phyloP scores from a whole-genome alignment of 2,329 filamentous ascomycete species.

The Pleurostoma richardsiae region DNA sequence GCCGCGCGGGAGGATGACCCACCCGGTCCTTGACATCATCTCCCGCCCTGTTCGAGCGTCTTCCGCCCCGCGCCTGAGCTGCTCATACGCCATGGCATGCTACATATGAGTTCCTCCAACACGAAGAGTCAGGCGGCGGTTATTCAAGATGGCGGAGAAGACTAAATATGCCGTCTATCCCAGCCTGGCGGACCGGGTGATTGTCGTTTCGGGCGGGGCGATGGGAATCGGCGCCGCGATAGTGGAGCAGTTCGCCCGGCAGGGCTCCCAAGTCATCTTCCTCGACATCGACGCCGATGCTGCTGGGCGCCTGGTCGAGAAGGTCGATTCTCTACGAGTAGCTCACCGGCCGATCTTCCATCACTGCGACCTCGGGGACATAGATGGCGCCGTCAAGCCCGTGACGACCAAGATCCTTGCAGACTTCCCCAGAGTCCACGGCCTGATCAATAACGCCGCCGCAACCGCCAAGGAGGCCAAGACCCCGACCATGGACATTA shows the following conservation, averaged over 20 bases:
- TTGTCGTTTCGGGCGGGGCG: slow-evolving; percentile 40
- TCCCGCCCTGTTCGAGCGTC: no score
- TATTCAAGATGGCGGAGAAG: no score
- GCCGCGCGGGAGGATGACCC: no score
- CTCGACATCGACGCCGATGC: slow-evolving; percentile 30
- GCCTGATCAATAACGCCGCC: slow-evolving; percentile 30
- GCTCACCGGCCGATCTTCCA: slow-evolving; percentile 27
- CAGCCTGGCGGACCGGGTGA: slow-evolving; percentile 30
- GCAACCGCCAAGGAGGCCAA: slow-evolving; percentile 11
- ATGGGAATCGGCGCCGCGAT: slow-evolving; percentile 39
- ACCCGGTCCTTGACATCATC: no score
- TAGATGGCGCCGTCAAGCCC: slow-evolving; percentile 22
- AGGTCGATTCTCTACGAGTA: slow-evolving; percentile 4
- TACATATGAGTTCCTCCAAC: no score
- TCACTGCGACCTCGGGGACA: slow-evolving; percentile 34
- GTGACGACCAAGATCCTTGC: slow-evolving; percentile 25
- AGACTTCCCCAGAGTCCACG: slow-evolving; percentile 15
- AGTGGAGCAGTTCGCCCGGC: slow-evolving; percentile 36
- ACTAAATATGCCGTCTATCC: slow-evolving; percentile 30
- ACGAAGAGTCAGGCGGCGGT: no score
- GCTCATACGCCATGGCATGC: no score
- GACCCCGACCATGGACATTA: slow-evolving; percentile 26
- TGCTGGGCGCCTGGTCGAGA: slow-evolving; percentile 22
- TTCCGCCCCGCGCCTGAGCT: no score
- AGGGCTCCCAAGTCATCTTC: slow-evolving; percentile 38